Conservation (phyloP, 768 basidiomycete species). For the Panaeolus cyanescens region DNA sequence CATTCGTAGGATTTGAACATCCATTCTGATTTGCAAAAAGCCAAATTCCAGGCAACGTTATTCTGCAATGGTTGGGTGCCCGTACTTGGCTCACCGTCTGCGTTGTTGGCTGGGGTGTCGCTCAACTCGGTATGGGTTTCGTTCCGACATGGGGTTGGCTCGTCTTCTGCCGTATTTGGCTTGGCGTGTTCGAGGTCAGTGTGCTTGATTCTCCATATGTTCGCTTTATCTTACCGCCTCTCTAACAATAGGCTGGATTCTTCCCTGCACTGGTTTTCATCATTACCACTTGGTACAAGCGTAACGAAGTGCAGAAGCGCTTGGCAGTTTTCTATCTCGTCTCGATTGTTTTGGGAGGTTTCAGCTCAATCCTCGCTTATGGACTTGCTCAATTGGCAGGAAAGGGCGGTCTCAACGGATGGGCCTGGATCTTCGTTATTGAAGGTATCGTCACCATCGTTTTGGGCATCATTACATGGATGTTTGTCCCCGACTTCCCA, state of each 20-base stretch:
- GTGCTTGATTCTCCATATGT: background rate
- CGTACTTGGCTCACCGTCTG: slow-evolving; percentile 29
- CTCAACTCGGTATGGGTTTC: slow-evolving; percentile 35
- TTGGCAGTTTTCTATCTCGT: slow-evolving; percentile 33
- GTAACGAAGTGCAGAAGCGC: slow-evolving; percentile 44
- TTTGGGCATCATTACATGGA: slow-evolving; percentile 28
- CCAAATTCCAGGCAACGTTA: slow-evolving; percentile 33
- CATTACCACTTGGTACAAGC: slow-evolving; percentile 40
- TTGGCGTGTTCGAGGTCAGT: slow-evolving; percentile 28
- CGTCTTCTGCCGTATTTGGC: slow-evolving; percentile 23
- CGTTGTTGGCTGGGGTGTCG: slow-evolving; percentile 31
- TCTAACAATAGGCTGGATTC: slow-evolving; percentile 35
- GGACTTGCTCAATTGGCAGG: slow-evolving; percentile 28
- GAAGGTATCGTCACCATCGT: slow-evolving; percentile 33
- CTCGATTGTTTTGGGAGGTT: slow-evolving; percentile 26
- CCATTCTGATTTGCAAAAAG: slow-evolving; percentile 12
- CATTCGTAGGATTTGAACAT: background rate
- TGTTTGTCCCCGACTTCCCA: slow-evolving; percentile 37
- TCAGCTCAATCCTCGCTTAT: slow-evolving; percentile 22
- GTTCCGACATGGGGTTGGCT: slow-evolving; percentile 29
- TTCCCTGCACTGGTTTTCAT: slow-evolving; percentile 44
- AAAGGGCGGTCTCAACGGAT: slow-evolving; percentile 30
- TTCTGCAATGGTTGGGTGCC: slow-evolving; percentile 28
- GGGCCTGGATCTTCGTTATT: slow-evolving; percentile 39
- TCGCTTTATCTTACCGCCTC: background rate